These are phyloP conservation scores for Ceratocystis eucalypticola DNA, from an alignment of 2,329 filamentous ascomycete species.

Conservation along the genomic window DNA sequence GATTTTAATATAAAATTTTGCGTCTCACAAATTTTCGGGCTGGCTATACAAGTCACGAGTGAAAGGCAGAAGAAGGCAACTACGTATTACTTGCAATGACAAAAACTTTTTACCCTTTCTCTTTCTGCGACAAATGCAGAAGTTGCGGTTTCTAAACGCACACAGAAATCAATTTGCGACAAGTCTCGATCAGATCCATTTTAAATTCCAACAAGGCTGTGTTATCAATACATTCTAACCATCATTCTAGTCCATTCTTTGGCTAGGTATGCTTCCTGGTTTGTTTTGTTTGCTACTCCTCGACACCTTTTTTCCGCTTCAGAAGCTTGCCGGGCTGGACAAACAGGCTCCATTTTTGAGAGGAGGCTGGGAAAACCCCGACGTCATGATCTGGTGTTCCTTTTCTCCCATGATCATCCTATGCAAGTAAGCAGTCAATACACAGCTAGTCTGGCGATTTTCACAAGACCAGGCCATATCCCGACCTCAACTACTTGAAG, in stretches of 20 bases:
- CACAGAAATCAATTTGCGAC: neutral
- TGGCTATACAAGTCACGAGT: neutral
- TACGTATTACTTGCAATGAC: neutral
- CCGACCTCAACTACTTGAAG: neutral
- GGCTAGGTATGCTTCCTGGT: constrained; percentile 7
- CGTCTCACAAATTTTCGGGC: neutral
- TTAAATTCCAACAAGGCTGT: neutral
- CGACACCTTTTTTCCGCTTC: constrained; percentile 11
- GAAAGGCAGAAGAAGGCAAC: neutral
- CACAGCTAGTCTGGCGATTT: neutral
- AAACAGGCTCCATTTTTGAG: constrained; percentile 8
- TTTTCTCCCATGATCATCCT: constrained; percentile 10
- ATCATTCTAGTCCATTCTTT: constrained; percentile 11
- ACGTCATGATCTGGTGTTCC: constrained; percentile 8
- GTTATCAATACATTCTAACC: neutral
- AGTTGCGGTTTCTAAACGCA: neutral
- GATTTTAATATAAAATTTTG: neutral
- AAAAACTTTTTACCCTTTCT: neutral
- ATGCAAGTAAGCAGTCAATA: neutral
- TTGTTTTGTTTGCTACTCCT: constrained; percentile 5
- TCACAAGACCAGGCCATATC: neutral
- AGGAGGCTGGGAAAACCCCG: constrained; percentile 11
- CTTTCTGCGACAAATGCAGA: neutral
- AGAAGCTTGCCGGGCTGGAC: constrained; percentile 6
- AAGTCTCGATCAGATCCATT: neutral